Conservation (phyloP, 495 filamentous ascomycete species). For the Halenospora varia region DNA sequence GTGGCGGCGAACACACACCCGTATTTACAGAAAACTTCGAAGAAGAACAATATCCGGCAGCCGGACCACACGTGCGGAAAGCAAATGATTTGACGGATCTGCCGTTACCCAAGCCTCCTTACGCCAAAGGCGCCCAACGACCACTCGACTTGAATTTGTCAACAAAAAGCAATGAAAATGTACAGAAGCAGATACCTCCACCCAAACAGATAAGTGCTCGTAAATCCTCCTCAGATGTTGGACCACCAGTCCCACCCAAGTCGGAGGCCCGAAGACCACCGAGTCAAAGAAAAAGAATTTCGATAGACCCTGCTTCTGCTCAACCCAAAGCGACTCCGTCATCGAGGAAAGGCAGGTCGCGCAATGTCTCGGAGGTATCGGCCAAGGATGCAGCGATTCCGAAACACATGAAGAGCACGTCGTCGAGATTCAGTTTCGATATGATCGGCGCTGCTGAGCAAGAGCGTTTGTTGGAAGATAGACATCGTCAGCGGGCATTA, state of each 20-base stretch:
- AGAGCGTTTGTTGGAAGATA: constrained; percentile 81
- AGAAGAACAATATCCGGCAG: constrained; percentile 49
- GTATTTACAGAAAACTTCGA: constrained; percentile 68
- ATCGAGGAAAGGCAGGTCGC: constrained; percentile 35
- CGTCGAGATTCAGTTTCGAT: constrained; percentile 89
- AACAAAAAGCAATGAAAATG: constrained; percentile 12
- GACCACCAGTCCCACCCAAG: constrained; percentile 26
- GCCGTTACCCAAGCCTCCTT: constrained; percentile 40
- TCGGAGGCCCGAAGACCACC: constrained; percentile 19
- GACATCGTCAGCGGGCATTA: constrained; percentile 68
- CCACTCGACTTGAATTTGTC: constrained; percentile 24
- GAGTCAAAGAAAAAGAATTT: constrained; percentile 33
- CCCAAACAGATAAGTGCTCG: constrained; percentile 9
- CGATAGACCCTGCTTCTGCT: constrained; percentile 27
- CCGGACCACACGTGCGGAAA: constrained; percentile 28
- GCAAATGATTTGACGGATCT: constrained; percentile 37
- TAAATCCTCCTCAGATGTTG: constrained; percentile 11
- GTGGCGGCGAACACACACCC: constrained; percentile 47
- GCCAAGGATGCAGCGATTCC: constrained; percentile 43
- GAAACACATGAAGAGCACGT: constrained; percentile 79
- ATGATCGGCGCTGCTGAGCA: constrained; percentile 79
- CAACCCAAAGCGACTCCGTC: constrained; percentile 30
- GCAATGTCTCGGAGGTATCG: constrained; percentile 43
- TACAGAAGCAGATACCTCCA: constrained; percentile 3
- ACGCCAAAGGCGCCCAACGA: constrained; percentile 35